phyloP scores from a whole-genome alignment of 2,329 filamentous ascomycete genomes.

The Akanthomyces dipterigenus region DNA sequence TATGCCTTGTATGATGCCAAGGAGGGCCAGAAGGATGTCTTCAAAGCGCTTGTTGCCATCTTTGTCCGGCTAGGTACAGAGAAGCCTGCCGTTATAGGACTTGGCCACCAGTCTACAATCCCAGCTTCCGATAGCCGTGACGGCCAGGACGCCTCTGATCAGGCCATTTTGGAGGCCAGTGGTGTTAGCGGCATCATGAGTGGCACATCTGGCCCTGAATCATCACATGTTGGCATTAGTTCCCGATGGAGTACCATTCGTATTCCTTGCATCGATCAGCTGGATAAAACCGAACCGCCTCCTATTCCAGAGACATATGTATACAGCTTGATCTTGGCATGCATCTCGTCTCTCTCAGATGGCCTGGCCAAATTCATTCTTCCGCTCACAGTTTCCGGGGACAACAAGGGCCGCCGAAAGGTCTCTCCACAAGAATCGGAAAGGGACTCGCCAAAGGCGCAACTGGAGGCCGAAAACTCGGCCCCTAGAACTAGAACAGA shows the following conservation, averaged over 20 bases:
- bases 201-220: slow-evolving; percentile 59
- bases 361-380: slow-evolving; percentile 89
- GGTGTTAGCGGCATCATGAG: slow-evolving; percentile 84
- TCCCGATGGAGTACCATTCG: slow-evolving; percentile 84
- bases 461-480: slow-evolving; percentile 28
- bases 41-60: slow-evolving; percentile 76
- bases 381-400: slow-evolving; percentile 78
- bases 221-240: slow-evolving; percentile 72
- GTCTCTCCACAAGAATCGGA: slow-evolving; percentile 36
- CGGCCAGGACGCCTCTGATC: slow-evolving; percentile 59
- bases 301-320: slow-evolving; percentile 85
- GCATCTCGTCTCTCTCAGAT: slow-evolving; percentile 85
- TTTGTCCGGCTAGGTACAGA: slow-evolving; percentile 93
- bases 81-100: slow-evolving; percentile 79
- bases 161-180: slow-evolving; percentile 82
- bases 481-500: slow-evolving; percentile 37
- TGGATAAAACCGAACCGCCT: slow-evolving; percentile 86
- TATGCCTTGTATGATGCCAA: slow-evolving; percentile 73
- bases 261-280: slow-evolving; percentile 83
- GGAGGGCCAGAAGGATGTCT: slow-evolving; percentile 64
- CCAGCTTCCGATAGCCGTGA: slow-evolving; percentile 54
- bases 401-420: slow-evolving; percentile 49
- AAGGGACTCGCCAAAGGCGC: slow-evolving; percentile 35
- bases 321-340: slow-evolving; percentile 81
- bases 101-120: slow-evolving; percentile 81